phyloP scores from a whole-genome alignment of 495 filamentous ascomycete species.

The Penicillium angulare region DNA sequence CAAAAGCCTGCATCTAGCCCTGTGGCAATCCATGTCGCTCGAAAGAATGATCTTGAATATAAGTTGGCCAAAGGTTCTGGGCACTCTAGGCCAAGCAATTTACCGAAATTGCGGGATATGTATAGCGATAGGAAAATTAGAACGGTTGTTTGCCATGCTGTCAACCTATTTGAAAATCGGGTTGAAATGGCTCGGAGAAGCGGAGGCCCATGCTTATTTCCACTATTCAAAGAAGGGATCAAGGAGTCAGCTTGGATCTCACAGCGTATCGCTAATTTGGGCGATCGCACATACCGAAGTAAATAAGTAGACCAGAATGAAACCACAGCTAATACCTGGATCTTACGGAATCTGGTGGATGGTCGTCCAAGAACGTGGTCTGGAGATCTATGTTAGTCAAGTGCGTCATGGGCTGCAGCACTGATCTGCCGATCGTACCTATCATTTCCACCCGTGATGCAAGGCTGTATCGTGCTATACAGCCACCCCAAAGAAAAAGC shows the following conservation, averaged over 20 bases:
- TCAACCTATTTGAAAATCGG: conserved; percentile 65
- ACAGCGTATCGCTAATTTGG: not conserved
- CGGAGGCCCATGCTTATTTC: conserved; percentile 84
- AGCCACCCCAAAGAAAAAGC: not conserved
- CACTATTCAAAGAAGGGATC: conserved; percentile 53
- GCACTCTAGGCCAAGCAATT: conserved; percentile 84
- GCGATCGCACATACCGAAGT: conserved; percentile 52
- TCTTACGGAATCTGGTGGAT: conserved; percentile 84
- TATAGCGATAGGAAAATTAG: conserved; percentile 91
- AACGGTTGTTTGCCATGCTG: conserved; percentile 85
- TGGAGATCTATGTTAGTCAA: conserved; percentile 14
- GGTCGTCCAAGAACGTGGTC: conserved; percentile 93
- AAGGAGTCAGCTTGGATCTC: not conserved
- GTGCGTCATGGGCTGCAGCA: not conserved
- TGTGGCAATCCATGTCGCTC: conserved; percentile 95
- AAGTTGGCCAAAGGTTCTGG: conserved; percentile 94
- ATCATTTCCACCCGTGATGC: not conserved
- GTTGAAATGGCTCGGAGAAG: conserved; percentile 69
- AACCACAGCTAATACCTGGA: conserved; percentile 88
- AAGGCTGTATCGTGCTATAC: not conserved
- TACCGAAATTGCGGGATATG: conserved; percentile 85
- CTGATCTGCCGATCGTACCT: not conserved
- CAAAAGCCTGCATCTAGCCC: conserved; percentile 96
- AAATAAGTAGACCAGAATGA: conserved; percentile 90
- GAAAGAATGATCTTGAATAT: conserved; percentile 92